Base-by-base conservation (phyloP, 345 rosid species). In the Isatis tinctoria region DNA sequence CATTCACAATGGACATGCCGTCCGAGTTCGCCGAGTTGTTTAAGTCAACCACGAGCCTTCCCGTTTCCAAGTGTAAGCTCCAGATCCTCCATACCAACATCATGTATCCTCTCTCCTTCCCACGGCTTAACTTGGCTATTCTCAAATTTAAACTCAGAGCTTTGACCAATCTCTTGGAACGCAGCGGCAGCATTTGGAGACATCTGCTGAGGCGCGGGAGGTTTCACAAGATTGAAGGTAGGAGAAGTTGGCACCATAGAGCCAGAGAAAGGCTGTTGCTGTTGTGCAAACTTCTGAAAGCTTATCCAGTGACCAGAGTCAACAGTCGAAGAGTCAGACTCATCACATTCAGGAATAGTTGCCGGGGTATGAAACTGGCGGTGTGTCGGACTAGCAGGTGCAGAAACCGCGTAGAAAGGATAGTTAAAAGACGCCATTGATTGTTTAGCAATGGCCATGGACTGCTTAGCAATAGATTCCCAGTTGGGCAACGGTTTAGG, bases 81-180 rank as follows among this genome's bases (percentile, higher is more conserved):
- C 11, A 95, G 90, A 74, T 92, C 99, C 52, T 92, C 99, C 85
- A 95, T 60, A 53, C 90, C 97, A 22, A 90, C 93, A 59, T 95
- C 99, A 62, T 90, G 98, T 70, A 95, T 95, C 88, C 83, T 88
- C 84, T 95, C 99, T 67, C 99, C 99, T 83, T 95, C 98, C 99
- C 99, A 95, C 0, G 99, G 92, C 80, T 88, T 95, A 52, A 92
- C 98, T 74, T 84, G 97, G 8, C 85, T 85, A 43, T 76, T 85
- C 67, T 84, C 87, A 49, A 95, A 95, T 72, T 92, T 96, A 57
- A 92, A 92, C 40, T 95, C 98, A 4, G 87, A 60, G 62, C 76
- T 79, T 73, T 85, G 83, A 67, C 84, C 96, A 60, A 78, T 86
- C 83, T 87, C 96, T 61, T 80, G 83, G n/a, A 81, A 73, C 44